Evolutionary conservation across 2,329 filamentous ascomycete genomes (phyloP).

Genomic region (Drechslerella coelobrocha): DNA sequence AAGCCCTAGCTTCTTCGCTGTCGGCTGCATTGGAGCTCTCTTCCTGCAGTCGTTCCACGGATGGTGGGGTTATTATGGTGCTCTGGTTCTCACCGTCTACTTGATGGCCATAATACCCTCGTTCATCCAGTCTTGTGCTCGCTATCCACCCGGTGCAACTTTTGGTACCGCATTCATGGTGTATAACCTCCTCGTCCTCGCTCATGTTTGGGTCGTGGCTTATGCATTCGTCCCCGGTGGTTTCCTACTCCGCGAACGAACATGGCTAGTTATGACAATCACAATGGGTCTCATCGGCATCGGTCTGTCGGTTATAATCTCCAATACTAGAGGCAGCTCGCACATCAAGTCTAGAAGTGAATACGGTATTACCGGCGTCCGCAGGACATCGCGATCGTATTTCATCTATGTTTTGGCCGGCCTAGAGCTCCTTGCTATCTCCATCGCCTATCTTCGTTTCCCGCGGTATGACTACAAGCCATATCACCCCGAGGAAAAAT

Average conservation of each 20-base stretch:
- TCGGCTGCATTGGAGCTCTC: constrained; percentile 79
- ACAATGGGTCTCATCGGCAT: constrained; percentile 85
- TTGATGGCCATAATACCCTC: constrained; percentile 79
- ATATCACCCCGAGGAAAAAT: constrained; percentile 84
- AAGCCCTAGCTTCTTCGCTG: constrained; percentile 79
- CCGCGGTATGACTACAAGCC: constrained; percentile 89
- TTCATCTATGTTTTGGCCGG: constrained; percentile 74
- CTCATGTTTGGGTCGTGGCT: constrained; percentile 97
- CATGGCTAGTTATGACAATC: constrained; percentile 89
- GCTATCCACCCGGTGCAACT: constrained; percentile 75
- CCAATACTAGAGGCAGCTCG: constrained; percentile 31
- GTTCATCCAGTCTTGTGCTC: constrained; percentile 76
- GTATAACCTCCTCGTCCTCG: constrained; percentile 94
- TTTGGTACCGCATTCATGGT: constrained; percentile 89
- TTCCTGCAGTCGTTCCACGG: constrained; percentile 63
- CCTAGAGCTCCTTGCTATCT: constrained; percentile 80
- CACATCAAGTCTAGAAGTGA: constrained; percentile 44
- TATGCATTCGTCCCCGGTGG: constrained; percentile 98
- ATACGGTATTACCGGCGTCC: constrained; percentile 45
- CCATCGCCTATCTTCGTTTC: constrained; percentile 86
- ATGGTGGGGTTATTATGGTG: constrained; percentile 91
- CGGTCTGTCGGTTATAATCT: constrained; percentile 75
- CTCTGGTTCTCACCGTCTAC: constrained; percentile 75
- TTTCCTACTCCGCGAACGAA: constrained; percentile 88
- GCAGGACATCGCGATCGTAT: constrained; percentile 67